Evolutionary conservation across 306 rosid species (phyloP), one percentile per base, ranked within the genome.

Genomic region (Hippophae rhamnoides): DNA sequence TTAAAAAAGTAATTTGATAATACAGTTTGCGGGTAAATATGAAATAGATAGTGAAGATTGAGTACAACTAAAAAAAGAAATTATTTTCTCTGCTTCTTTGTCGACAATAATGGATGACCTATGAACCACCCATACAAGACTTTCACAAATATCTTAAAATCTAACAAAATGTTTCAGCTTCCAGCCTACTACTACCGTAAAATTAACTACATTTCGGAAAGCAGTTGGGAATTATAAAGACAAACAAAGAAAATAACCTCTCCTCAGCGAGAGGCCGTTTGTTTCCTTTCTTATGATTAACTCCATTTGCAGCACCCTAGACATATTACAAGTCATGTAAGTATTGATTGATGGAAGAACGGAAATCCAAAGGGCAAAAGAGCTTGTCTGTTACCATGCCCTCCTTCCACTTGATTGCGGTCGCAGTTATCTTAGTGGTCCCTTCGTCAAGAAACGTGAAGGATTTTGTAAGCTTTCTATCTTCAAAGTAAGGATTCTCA

Each of bases 391-490:
- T 67, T 78, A 85, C 86, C 89, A 41, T 78, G 71, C 79, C 89
- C 59, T 82, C 74, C 72, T 80, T 85, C 89, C 94, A 85, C 69
- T 82, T 78, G 79, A 85, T 78, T 62, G 75, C 23, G 14, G 86
- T 82, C 55, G 84, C 86, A 44, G 70, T 76, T 42, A 80, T 71
- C 69, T 73, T 75, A 58, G 75, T 74, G 42, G 84, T 74, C 44
- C 84, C 84, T 52, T 82, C 86, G 27, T 77, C 88, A 63, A 69
- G 64, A 63, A 73, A 82, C 58, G 81, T 68, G 66, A 72, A 77
- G n/a, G 76, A 67, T 75, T 85, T 85, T 5, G 83, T 72, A 69
- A 85, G 77, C 74, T 73, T 76, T 65, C 74, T 41, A 52, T 85
- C 82, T 75, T 85, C 79, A 58, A 85, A 85, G 61, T 74, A 79